Conservation (phyloP, 805 yeast genomes). For the Crinitomyces ghanaensis region DNA sequence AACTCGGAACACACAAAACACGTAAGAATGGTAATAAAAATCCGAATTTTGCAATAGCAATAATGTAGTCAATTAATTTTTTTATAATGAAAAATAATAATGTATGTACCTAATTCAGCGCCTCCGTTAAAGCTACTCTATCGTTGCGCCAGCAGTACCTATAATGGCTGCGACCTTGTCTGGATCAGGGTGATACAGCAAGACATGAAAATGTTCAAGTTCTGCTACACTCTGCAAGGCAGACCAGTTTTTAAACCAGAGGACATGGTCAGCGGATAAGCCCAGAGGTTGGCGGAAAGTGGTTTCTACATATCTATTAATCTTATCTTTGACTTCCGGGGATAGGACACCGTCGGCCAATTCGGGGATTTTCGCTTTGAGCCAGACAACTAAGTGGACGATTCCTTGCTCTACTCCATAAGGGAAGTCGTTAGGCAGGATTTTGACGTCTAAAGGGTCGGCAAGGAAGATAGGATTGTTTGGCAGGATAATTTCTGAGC, state of each 20-base stretch:
- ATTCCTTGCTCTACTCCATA: conserved; percentile 40
- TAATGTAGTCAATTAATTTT: too few species aligned
- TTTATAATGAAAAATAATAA: too few species aligned
- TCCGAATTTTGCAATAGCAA: too few species aligned
- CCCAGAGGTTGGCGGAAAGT: conserved; percentile 33
- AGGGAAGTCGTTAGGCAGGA: conserved; percentile 44
- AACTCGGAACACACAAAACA: too few species aligned
- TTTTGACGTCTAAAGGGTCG: conserved; percentile 30
- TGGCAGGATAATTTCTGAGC: conserved; percentile 7
- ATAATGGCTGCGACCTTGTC: conserved; percentile 11
- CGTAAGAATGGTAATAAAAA: too few species aligned
- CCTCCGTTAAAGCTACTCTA: too few species aligned
- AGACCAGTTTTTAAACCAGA: conserved; percentile 51
- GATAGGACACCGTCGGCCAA: conserved; percentile 35
- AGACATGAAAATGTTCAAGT: conserved; percentile 46
- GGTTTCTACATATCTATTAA: conserved; percentile 31
- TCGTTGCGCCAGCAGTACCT: conserved; percentile 11
- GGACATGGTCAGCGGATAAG: conserved; percentile 27
- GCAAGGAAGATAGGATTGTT: conserved; percentile 8
- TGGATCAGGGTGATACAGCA: conserved; percentile 25
- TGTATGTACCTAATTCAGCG: too few species aligned
- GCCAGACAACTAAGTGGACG: conserved; percentile 46
- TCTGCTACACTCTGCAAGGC: conserved; percentile 43
- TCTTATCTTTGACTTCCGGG: conserved; percentile 25
- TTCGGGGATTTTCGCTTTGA: conserved; percentile 33